phyloP scores from a whole-genome alignment of 208 protist genomes.

The Phytomonas francai region DNA sequence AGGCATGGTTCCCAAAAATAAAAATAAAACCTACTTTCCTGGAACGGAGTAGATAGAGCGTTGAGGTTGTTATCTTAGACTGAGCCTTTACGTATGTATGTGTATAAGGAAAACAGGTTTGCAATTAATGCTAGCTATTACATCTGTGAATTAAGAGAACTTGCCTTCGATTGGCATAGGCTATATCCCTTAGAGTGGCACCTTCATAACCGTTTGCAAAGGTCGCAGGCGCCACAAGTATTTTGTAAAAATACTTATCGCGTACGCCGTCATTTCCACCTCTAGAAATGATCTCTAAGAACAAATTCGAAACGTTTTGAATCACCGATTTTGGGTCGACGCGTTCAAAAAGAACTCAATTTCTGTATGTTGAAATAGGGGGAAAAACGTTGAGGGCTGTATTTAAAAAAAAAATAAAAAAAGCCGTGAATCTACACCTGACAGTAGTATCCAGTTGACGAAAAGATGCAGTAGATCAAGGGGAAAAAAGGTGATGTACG shows the following conservation, averaged over 20 bases:
- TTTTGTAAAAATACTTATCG: background rate
- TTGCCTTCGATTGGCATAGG: background rate
- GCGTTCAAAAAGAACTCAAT: background rate
- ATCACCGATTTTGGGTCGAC: background rate
- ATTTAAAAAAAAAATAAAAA: background rate
- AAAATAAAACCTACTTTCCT: background rate
- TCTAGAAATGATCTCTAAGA: background rate
- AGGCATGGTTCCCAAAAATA: background rate
- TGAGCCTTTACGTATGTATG: background rate
- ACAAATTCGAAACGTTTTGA: background rate
- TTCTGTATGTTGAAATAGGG: background rate
- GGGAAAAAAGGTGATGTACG: background rate
- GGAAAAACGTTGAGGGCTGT: background rate
- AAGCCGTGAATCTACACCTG: background rate
- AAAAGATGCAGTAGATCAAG: background rate
- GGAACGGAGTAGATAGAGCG: background rate
- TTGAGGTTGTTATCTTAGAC: background rate
- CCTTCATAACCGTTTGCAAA: background rate
- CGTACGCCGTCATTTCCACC: background rate
- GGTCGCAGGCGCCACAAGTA: background rate
- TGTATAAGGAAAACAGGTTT: no score
- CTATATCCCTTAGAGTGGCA: background rate
- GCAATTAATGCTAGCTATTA: background rate
- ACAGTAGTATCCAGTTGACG: background rate
- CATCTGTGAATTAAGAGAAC: background rate